A percentile compares a stretch with the other conserved stretches of the same genome.
Evolutionary conservation across 2,329 filamentous ascomycete species (phyloP).

Genomic region (Emydomyces testavorans): DNA sequence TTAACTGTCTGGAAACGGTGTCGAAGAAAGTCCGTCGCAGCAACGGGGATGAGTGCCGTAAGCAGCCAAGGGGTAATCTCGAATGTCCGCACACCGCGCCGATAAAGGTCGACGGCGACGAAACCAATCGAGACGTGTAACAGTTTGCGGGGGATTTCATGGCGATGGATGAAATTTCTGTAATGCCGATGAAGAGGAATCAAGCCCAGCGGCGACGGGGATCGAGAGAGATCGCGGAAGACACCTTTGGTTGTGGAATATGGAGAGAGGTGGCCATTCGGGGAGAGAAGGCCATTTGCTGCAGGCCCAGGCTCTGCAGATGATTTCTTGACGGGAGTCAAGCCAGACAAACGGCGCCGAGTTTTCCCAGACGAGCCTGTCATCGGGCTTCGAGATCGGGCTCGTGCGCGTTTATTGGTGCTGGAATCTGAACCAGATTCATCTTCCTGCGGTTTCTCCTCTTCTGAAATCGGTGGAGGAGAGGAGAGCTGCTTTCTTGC

Average conservation of each 20-base stretch:
- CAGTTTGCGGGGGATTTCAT: slow-evolving; percentile 88
- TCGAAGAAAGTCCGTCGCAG: slow-evolving; percentile 66
- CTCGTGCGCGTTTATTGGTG: slow-evolving; percentile 49
- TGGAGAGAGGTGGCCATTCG: slow-evolving; percentile 62
- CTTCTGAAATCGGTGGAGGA: slow-evolving; percentile 51
- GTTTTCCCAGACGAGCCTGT: slow-evolving; percentile 29
- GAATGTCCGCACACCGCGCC: slow-evolving; percentile 61
- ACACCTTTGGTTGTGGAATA: slow-evolving; percentile 48
- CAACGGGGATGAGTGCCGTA: slow-evolving; percentile 69
- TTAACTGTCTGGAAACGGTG: slow-evolving; percentile 76
- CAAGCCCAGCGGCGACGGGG: slow-evolving; percentile 80
- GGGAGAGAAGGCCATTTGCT: slow-evolving; percentile 29
- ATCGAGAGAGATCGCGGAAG: slow-evolving; percentile 82
- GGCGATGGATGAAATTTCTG: slow-evolving; percentile 83
- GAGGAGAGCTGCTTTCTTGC: slow-evolving; percentile 44
- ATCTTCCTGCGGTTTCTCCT: slow-evolving; percentile 41
- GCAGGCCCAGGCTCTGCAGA: slow-evolving; percentile 30
- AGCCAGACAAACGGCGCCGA: slow-evolving; percentile 40
- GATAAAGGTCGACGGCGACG: slow-evolving; percentile 76
- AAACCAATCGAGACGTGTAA: slow-evolving; percentile 96
- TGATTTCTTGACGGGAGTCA: slow-evolving; percentile 43
- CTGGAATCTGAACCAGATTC: slow-evolving; percentile 43
- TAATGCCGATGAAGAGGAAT: slow-evolving; percentile 94
- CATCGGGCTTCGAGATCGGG: slow-evolving; percentile 59
- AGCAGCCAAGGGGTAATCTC: slow-evolving; percentile 78